Conservation (phyloP, 2,329 filamentous ascomycete genomes). For the Parasarocladium wereldwijsianum region DNA sequence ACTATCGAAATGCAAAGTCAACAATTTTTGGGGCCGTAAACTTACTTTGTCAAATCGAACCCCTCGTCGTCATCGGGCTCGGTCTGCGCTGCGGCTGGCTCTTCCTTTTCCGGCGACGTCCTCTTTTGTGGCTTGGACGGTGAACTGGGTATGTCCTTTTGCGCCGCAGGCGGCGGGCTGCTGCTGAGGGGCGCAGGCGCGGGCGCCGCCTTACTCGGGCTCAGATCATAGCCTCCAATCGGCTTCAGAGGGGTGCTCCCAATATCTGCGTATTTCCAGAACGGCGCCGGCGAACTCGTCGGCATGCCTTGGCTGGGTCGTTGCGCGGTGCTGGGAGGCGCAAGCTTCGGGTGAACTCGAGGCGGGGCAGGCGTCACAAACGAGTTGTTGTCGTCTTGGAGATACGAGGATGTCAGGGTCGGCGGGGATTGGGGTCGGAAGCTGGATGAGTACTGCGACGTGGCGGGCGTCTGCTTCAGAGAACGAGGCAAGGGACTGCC, state of each 20-base stretch:
- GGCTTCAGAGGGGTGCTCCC: conserved; percentile 54
- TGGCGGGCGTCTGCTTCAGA: conserved; percentile 29
- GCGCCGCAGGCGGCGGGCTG: conserved; percentile 32
- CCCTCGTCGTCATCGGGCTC: conserved; percentile 32
- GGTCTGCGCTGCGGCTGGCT: conserved; percentile 9
- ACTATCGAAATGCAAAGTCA: neutral
- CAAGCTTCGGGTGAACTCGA: conserved; percentile 57
- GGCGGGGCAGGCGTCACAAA: conserved; percentile 62
- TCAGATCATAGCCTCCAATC: conserved; percentile 35
- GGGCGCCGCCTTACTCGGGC: conserved; percentile 36
- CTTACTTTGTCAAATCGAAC: conserved; percentile 45
- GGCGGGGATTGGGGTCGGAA: conserved; percentile 44
- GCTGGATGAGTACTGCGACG: conserved; percentile 28
- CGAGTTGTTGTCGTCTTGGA: conserved; percentile 43
- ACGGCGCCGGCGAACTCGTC: conserved; percentile 70
- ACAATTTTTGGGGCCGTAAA: conserved; percentile 1
- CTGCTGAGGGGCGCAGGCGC: conserved; percentile 36
- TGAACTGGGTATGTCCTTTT: conserved; percentile 38
- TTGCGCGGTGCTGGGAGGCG: conserved; percentile 67
- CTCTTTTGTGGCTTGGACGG: conserved; percentile 28
- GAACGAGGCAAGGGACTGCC: conserved; percentile 47
- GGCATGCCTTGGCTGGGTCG: conserved; percentile 76
- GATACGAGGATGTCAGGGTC: conserved; percentile 45
- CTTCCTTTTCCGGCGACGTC: conserved; percentile 12
- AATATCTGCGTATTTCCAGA: conserved; percentile 76